Evolutionary conservation across 202 grass and related monocot genomes (phyloP).

Genomic region (Panicum virgatum): DNA sequence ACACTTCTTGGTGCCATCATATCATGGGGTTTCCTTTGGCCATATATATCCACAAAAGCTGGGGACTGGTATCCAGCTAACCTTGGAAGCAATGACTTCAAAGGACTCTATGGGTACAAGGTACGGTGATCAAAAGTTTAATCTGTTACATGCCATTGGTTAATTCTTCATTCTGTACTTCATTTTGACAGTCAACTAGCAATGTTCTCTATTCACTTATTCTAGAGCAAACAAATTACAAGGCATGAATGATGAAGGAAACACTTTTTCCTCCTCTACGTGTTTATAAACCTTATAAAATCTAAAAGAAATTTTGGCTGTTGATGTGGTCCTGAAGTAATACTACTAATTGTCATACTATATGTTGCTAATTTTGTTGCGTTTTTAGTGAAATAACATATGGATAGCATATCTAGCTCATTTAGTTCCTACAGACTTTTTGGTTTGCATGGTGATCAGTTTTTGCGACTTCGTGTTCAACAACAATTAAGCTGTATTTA

Average conservation of each 20-base stretch:
- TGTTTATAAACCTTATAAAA: conserved; percentile 10
- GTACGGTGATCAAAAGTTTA: conserved; percentile 34
- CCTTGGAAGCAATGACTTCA: conserved; percentile 86
- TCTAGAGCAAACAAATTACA: not conserved
- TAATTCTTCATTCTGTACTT: not conserved
- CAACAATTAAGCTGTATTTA: conserved; percentile 23
- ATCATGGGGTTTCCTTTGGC: conserved; percentile 97
- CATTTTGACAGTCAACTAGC: not conserved
- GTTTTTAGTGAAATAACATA: not conserved
- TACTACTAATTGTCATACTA: conserved; percentile 6
- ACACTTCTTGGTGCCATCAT: conserved; percentile 90
- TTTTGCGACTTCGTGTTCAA: not conserved
- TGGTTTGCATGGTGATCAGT: not conserved
- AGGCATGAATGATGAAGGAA: not conserved
- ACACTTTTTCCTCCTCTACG: not conserved
- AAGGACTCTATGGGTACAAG: conserved; percentile 97
- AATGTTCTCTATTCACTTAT: conserved; percentile 5
- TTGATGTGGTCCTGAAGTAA: conserved; percentile 7
- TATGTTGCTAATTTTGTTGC: not conserved
- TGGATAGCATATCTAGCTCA: not conserved
- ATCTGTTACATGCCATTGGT: not conserved
- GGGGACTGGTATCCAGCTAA: conserved; percentile 89
- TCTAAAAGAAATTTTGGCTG: not conserved
- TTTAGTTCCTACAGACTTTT: not conserved
- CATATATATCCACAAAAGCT: conserved; percentile 78